Percentiles rank a stretch among this genome's conserved stretches.
Evolutionary conservation across 2,329 filamentous ascomycete species (phyloP).

Genomic region (Thelonectria olida): DNA sequence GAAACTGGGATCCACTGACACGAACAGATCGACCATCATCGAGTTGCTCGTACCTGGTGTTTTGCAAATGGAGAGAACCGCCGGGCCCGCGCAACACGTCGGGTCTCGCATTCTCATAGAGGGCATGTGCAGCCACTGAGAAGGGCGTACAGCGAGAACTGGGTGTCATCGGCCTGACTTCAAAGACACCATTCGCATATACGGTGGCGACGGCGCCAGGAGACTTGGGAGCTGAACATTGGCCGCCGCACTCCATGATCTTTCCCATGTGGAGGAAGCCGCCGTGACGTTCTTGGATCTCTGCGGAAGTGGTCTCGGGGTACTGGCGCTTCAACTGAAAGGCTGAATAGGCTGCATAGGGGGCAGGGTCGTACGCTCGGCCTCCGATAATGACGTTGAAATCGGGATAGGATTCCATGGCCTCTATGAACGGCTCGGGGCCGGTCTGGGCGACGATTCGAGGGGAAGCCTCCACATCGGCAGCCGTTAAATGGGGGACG

Average conservation of each 20-base stretch:
- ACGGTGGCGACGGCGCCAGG: constrained; percentile 52
- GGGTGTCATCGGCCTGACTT: constrained; percentile 53
- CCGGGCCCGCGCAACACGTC: constrained; percentile 61
- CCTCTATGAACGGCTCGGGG: constrained; percentile 53
- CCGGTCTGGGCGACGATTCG: constrained; percentile 58
- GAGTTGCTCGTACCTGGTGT: constrained; percentile 37
- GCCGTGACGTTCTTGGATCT: constrained; percentile 36
- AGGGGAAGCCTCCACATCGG: constrained; percentile 49
- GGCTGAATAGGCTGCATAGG: constrained; percentile 47
- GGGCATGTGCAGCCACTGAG: constrained; percentile 61
- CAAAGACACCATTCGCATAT: constrained; percentile 53
- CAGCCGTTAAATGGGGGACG: constrained; percentile 50
- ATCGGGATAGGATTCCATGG: constrained; percentile 51
- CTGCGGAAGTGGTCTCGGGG: background rate
- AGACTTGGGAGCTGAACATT: constrained; percentile 58
- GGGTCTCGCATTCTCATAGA: constrained; percentile 64
- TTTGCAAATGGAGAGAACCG: constrained; percentile 53
- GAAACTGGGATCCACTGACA: constrained; percentile 26
- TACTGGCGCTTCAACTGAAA: constrained; percentile 25
- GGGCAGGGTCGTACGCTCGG: constrained; percentile 52
- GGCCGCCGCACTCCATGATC: constrained; percentile 62
- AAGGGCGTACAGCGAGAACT: constrained; percentile 54
- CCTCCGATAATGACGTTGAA: constrained; percentile 60
- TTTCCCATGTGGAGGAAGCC: constrained; percentile 61
- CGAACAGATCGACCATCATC: constrained; percentile 23